These are phyloP conservation scores for Crotalaria pallida DNA, from an alignment of 306 rosid species.

Conservation along the genomic window DNA sequence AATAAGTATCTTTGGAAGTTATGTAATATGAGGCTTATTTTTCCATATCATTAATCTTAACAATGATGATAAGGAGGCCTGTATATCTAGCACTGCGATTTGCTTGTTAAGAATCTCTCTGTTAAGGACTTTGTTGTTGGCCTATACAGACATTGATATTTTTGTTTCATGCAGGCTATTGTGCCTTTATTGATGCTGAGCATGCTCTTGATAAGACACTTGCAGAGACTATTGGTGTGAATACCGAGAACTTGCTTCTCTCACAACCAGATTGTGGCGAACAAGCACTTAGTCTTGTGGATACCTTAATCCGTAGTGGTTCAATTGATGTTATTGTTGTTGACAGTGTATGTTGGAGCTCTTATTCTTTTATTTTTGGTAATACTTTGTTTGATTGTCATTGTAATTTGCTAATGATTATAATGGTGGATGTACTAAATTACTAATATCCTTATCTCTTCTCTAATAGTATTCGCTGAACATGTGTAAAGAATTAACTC, in stretches of 20 bases:
- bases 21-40: not conserved
- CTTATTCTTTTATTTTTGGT: not conserved
- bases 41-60: not conserved
- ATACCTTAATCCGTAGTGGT: slow-evolving; percentile 83
- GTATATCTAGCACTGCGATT: not conserved
- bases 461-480: not conserved
- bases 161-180: slow-evolving; percentile 48
- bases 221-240: slow-evolving; percentile 79
- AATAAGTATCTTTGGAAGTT: not conserved
- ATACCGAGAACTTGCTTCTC: slow-evolving; percentile 66
- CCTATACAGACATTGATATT: slow-evolving; percentile 5
- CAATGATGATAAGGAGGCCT: not conserved
- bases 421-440: not conserved
- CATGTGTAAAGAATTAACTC: not conserved
- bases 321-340: slow-evolving; percentile 94
- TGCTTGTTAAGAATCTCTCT: not conserved
- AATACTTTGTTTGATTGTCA: not conserved
- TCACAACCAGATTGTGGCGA: slow-evolving; percentile 97
- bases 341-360: slow-evolving; percentile 74
- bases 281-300: slow-evolving; percentile 90
- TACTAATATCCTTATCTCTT: not conserved
- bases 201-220: slow-evolving; percentile 87
- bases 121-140: not conserved
- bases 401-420: not conserved
- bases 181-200: slow-evolving; percentile 90